phyloP scores from a whole-genome alignment of 179 eudicot genomes.

The Patellifolia procumbens region DNA sequence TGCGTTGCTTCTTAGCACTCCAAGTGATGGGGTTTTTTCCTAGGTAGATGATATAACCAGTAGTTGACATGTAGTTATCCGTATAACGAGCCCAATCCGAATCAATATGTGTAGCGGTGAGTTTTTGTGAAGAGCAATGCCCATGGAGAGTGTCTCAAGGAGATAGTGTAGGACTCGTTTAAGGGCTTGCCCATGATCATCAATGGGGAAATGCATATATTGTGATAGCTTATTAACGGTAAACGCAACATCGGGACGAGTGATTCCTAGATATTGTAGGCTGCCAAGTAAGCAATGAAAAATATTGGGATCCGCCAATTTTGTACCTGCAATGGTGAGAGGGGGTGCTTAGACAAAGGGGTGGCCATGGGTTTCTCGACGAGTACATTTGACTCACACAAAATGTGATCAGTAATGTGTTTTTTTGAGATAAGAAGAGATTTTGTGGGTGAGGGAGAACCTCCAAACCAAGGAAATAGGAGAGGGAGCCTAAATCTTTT shows the following conservation, averaged over 20 bases:
- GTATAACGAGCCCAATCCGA: too few relatives aligned
- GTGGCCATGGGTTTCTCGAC: background rate
- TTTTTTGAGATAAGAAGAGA: background rate
- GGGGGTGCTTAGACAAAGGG: background rate
- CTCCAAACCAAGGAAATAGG: slow-evolving; percentile 1
- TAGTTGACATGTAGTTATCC: too few relatives aligned
- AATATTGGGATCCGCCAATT: background rate
- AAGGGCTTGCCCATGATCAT: too few relatives aligned
- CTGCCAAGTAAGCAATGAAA: background rate
- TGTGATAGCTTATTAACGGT: slow-evolving; percentile 10
- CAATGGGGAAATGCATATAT: background rate
- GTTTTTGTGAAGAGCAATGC: too few relatives aligned
- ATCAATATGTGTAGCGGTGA: too few relatives aligned
- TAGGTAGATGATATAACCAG: too few relatives aligned
- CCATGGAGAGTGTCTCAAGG: too few relatives aligned
- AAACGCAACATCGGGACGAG: slow-evolving; percentile 19
- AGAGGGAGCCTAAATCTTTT: background rate
- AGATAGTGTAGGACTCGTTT: too few relatives aligned
- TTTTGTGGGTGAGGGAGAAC: background rate
- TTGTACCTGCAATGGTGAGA: background rate
- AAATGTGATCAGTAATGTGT: background rate
- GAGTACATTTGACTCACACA: background rate
- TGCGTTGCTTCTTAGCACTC: too few relatives aligned
- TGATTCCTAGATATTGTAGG: too few relatives aligned
- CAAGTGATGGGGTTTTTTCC: too few relatives aligned